These are phyloP conservation scores for Rhodotorula babjevae DNA, from an alignment of 768 basidiomycete genomes.

Conservation along the genomic window DNA sequence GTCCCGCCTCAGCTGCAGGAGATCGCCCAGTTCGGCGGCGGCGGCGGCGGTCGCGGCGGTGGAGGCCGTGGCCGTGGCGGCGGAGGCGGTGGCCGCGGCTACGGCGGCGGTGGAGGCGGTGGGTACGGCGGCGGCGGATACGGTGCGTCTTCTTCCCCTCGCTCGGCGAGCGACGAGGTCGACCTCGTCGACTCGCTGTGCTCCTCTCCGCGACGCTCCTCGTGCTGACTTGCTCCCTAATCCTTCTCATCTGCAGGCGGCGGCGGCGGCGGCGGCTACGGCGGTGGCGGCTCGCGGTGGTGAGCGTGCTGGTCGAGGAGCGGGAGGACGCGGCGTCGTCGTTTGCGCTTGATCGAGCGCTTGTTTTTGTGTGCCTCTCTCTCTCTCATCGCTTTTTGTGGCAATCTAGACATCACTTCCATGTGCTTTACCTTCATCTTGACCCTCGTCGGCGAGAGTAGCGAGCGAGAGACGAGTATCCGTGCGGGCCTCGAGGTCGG, in stretches of 20 bases:
- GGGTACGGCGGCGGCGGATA: neutral
- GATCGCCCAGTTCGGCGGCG: slow-evolving; percentile 39
- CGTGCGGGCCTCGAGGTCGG: too few species aligned
- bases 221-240: too few species aligned
- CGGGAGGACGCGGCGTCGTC: neutral
- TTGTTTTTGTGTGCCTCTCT: neutral
- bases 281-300: neutral
- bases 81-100: neutral
- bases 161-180: too few species aligned
- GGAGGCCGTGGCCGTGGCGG: slow-evolving; percentile 13
- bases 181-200: too few species aligned
- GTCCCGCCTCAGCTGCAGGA: slow-evolving; percentile 82
- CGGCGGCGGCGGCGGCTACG: neutral
- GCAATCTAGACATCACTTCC: neutral
- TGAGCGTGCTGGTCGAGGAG: neutral
- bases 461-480: too few species aligned
- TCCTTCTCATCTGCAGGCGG: neutral
- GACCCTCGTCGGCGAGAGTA: neutral
- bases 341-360: too few species aligned
- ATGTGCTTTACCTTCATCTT: neutral
- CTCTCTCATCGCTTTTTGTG: neutral
- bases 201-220: too few species aligned
- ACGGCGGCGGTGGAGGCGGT: neutral
- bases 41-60: slow-evolving; percentile 40
- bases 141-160: too few species aligned